Evolutionary conservation across 495 filamentous ascomycete species (phyloP).

Genomic region (Podospora fimiseda): DNA sequence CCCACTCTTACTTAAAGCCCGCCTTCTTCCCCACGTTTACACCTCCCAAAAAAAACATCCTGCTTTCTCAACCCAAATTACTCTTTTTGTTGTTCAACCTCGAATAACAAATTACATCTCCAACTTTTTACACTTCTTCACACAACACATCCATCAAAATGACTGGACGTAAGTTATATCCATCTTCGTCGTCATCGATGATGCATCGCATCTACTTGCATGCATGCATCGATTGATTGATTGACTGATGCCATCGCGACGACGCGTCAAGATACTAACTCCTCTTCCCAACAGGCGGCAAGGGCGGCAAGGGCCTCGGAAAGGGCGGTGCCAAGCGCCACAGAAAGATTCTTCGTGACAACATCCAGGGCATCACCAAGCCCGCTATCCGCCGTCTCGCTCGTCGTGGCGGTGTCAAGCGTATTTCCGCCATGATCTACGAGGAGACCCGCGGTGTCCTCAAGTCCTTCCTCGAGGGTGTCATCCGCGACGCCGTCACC

Average conservation of each 20-base stretch:
- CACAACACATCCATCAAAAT: constrained; percentile 47
- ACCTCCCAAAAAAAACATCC: constrained; percentile 12
- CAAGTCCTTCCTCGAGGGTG: constrained; percentile 99
- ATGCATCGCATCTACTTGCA: background rate
- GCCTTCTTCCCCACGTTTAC: constrained; percentile 42
- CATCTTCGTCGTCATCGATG: constrained; percentile 10
- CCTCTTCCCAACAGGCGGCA: constrained; percentile 55
- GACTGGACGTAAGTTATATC: constrained; percentile 85
- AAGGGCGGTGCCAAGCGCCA: constrained; percentile 86
- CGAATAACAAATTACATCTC: constrained; percentile 22
- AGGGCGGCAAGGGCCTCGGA: constrained; percentile 95
- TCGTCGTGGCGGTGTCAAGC: constrained; percentile 99
- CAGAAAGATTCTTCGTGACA: constrained; percentile 98
- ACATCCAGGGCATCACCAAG: constrained; percentile 99
- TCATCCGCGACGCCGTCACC: constrained; percentile 98
- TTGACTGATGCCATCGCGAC: constrained; percentile 3
- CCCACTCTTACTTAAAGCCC: constrained; percentile 35
- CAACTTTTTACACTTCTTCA: constrained; percentile 27
- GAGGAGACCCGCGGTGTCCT: constrained; percentile 99
- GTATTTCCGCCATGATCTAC: constrained; percentile 99
- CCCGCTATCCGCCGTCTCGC: constrained; percentile 99
- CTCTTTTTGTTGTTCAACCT: constrained; percentile 34
- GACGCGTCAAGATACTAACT: constrained; percentile 17
- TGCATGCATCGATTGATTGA: constrained; percentile 9
- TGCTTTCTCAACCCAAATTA: constrained; percentile 16